Evolutionary conservation across 2,329 filamentous ascomycete genomes (phyloP).

Genomic region (Cladobotryum protrusum): DNA sequence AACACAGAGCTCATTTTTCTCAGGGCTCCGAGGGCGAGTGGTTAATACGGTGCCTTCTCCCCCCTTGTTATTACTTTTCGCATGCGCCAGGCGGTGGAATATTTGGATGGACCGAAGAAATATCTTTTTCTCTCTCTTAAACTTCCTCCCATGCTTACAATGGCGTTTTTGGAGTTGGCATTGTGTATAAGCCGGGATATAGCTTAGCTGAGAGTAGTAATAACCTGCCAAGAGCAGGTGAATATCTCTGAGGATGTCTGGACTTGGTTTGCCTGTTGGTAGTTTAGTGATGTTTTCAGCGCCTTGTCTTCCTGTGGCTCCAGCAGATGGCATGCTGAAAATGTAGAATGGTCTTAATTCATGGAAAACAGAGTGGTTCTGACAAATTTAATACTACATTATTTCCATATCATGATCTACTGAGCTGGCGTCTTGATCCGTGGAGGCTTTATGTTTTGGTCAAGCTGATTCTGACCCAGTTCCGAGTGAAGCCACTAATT

Average conservation of each 20-base stretch:
- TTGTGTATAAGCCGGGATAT: background rate
- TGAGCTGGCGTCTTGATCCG: no score
- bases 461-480: no score
- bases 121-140: background rate
- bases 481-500: no score
- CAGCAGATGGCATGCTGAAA: no score
- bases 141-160: background rate
- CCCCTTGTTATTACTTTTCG: background rate
- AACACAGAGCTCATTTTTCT: background rate
- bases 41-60: background rate
- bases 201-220: background rate
- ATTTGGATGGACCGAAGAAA: background rate
- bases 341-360: no score
- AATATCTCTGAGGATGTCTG: background rate
- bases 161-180: background rate
- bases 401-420: no score
- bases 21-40: background rate
- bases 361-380: background rate
- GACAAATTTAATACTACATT: background rate
- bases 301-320: background rate
- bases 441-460: background rate
- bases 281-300: background rate
- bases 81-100: background rate
- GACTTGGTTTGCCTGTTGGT: background rate
- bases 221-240: background rate